These are phyloP conservation scores for Allantophomopsis cytisporea DNA, from an alignment of 2,329 filamentous ascomycete genomes.

Conservation along the genomic window DNA sequence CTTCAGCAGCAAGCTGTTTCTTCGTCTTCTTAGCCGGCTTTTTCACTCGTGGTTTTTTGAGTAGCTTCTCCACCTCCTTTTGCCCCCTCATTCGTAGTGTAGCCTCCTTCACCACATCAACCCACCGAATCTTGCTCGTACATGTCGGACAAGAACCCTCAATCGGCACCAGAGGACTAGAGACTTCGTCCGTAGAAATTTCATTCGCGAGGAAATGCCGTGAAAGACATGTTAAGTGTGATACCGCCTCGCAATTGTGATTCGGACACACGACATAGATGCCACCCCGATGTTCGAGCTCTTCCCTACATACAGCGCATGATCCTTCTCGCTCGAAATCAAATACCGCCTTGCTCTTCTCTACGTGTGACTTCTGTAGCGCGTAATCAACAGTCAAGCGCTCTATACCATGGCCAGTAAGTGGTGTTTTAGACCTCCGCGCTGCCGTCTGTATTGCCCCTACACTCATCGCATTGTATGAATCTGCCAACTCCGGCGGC, in stretches of 20 bases:
- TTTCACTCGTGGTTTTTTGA: constrained; percentile 29
- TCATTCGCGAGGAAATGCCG: constrained; percentile 29
- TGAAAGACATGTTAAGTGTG: constrained; percentile 47
- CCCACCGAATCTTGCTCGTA: constrained; percentile 49
- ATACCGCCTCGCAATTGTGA: constrained; percentile 36
- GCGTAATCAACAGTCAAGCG: constrained; percentile 40
- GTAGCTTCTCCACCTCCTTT: constrained; percentile 55
- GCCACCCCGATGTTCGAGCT: constrained; percentile 31
- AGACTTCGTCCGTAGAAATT: constrained; percentile 19
- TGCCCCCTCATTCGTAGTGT: constrained; percentile 58
- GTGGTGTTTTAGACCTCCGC: constrained; percentile 2
- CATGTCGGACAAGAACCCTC: constrained; percentile 62
- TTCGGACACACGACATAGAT: constrained; percentile 44
- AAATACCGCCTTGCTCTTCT: constrained; percentile 39
- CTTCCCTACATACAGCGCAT: constrained; percentile 37
- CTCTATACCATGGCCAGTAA: constrained; percentile 31
- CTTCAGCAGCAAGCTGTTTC: constrained; percentile 5
- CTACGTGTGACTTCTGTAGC: constrained; percentile 36
- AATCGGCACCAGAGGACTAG: constrained; percentile 43
- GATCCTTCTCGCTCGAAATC: constrained; percentile 39
- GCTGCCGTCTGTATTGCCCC: constrained; percentile 2
- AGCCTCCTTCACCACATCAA: constrained; percentile 69
- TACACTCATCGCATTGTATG: not conserved
- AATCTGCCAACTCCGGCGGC: not conserved
- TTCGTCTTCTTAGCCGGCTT: constrained; percentile 7